phyloP scores from a whole-genome alignment of 106 monocot species.

The Dioscorea dumetorum region DNA sequence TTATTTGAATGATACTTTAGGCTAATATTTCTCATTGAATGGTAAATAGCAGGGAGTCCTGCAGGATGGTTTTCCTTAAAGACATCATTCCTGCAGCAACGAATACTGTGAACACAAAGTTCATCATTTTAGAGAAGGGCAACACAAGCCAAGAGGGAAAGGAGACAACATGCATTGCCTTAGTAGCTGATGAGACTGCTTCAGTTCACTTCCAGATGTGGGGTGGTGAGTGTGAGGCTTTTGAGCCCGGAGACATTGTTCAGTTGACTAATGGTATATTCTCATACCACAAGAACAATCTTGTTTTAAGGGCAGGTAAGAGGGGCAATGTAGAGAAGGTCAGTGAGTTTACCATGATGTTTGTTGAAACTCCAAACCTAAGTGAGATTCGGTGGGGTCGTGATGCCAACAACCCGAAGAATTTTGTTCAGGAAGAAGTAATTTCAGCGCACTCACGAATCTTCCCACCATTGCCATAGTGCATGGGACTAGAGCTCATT shows the following conservation, averaged over 20 bases:
- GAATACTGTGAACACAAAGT: slow-evolving; percentile 60
- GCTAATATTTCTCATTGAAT: too few species aligned
- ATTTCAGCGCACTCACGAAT: slow-evolving; percentile 36
- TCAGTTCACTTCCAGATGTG: slow-evolving; percentile 82
- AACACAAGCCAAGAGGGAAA: slow-evolving; percentile 29
- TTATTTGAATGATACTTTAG: too few species aligned
- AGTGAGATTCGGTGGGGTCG: slow-evolving; percentile 58
- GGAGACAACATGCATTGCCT: slow-evolving; percentile 53
- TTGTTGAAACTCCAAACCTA: slow-evolving; percentile 91
- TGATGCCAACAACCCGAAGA: slow-evolving; percentile 41
- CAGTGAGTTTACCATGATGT: slow-evolving; percentile 81
- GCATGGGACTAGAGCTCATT: not conserved
- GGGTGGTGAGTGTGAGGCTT: slow-evolving; percentile 72
- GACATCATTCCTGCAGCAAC: slow-evolving; percentile 76
- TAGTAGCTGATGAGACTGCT: slow-evolving; percentile 83
- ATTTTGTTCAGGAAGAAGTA: slow-evolving; percentile 28
- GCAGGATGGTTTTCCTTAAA: slow-evolving; percentile 36
- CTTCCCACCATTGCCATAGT: slow-evolving; percentile 25
- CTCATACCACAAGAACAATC: slow-evolving; percentile 62
- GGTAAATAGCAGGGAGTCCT: not conserved
- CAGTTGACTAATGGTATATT: slow-evolving; percentile 67
- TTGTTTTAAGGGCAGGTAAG: slow-evolving; percentile 73
- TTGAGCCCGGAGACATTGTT: slow-evolving; percentile 83
- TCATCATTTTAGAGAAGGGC: slow-evolving; percentile 75
- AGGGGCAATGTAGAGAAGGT: slow-evolving; percentile 62